Base-by-base conservation (phyloP, 2,329 filamentous ascomycete species). In the Venturiaceae sp. region DNA sequence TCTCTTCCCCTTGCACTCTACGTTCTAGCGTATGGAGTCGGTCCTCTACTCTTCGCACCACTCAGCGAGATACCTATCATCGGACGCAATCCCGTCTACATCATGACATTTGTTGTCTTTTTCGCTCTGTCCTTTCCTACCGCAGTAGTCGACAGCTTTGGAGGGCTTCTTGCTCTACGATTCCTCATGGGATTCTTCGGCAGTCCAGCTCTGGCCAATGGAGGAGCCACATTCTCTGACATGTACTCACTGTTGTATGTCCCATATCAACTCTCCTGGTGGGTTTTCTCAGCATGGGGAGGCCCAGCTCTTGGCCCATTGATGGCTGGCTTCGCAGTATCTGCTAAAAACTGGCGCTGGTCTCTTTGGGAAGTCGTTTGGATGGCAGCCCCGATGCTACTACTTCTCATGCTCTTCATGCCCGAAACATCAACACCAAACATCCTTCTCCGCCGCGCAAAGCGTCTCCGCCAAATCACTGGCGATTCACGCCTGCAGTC, bases 391-490 rank as follows among this genome's bases (percentile, higher is more conserved):
- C 60, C 63, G 1, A 57, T 62, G 50, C 63, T 64, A 30, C n/a
- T 67, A 9, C 58, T 79, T 54, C 9, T 62, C n/a, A 32, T 67
- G 28, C 63, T 67, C 37, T 58, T 66, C 41, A 46, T 66, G 2
- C 66, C 66, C 1, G 66, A 67, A 72, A 88, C 85, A 0, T 80
- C 74, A 57, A 69, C 77, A 0, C 71, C 76, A 6, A 85, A 77
- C 60, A 83, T 88, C 64, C 77, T 87, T 2, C 75, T 83, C 53
- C 80, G 78, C 28, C 82, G 85, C 9, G 83, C 84, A 2, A 66
- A 72, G 53, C 80, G 84, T 16, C 76, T 88, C 5, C 79, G 85
- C 58, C 81, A 79, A 65, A 70, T 81, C 39, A 85, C 83, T 0
- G 83, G 82, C 16, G 77, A 80, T 63, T 61, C 69, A 3, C 68